Conservation (phyloP, 768 basidiomycete species). For the Suillus variegatus region DNA sequence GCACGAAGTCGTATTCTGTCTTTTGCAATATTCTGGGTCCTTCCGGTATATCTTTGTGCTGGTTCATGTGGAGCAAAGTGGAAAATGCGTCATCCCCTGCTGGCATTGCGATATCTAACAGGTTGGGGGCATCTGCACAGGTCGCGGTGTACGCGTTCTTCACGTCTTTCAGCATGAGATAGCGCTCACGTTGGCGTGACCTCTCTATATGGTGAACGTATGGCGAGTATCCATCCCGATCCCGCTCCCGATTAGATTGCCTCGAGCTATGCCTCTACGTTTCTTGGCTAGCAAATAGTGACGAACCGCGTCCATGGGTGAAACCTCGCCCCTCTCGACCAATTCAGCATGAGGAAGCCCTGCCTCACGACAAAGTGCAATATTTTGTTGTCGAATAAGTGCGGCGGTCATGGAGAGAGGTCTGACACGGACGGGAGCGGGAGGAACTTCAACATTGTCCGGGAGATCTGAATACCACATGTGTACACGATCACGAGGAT, state of each 20-base stretch:
- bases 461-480: slow-evolving; percentile 15
- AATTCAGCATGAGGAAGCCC: slow-evolving; percentile 6
- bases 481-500: slow-evolving; percentile 4
- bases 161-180: slow-evolving; percentile 27
- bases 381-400: slow-evolving; percentile 18
- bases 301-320: slow-evolving; percentile 2
- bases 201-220: slow-evolving; percentile 27
- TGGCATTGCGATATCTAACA: background rate
- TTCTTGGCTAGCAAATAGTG: slow-evolving; percentile 11
- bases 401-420: background rate
- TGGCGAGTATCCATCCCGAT: slow-evolving; percentile 23
- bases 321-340: slow-evolving; percentile 1
- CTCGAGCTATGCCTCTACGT: slow-evolving; percentile 8
- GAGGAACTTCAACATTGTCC: slow-evolving; percentile 3
- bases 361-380: background rate
- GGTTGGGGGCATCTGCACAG: slow-evolving; percentile 18
- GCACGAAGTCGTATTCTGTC: slow-evolving; percentile 26
- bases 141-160: slow-evolving; percentile 32
- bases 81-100: slow-evolving; percentile 12
- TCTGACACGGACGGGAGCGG: background rate
- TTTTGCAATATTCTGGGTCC: slow-evolving; percentile 20
- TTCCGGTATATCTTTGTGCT: slow-evolving; percentile 14
- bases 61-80: slow-evolving; percentile 6
- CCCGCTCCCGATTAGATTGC: slow-evolving; percentile 15
- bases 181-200: slow-evolving; percentile 25